phyloP scores from a whole-genome alignment of 768 basidiomycete species.

The Tulasnella sp. region DNA sequence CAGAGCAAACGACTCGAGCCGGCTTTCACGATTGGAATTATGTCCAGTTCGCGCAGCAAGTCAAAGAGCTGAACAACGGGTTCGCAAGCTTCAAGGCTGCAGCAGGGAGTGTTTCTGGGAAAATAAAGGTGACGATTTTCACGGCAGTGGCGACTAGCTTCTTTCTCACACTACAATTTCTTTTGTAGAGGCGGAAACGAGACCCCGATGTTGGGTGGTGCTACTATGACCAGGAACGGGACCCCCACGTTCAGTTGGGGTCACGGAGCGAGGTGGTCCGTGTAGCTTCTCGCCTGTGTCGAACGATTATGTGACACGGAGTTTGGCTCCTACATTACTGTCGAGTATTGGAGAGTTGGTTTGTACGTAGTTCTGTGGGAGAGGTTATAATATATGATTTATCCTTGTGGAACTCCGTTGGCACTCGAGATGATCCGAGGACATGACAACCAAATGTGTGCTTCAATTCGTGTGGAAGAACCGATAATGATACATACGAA shows the following conservation, averaged over 20 bases:
- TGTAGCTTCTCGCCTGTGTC: background rate
- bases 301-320: background rate
- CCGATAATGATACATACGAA: too few relatives aligned
- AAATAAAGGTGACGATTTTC: background rate
- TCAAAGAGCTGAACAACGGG: background rate
- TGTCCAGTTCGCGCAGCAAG: background rate
- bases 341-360: too few relatives aligned
- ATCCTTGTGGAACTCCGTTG: too few relatives aligned
- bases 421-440: too few relatives aligned
- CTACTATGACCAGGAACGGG: background rate
- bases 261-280: too few relatives aligned
- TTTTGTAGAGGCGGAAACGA: background rate
- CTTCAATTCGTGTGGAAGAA: too few relatives aligned
- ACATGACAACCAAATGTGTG: too few relatives aligned
- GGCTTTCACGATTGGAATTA: too few relatives aligned
- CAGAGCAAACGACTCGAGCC: too few relatives aligned
- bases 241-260: too few relatives aligned
- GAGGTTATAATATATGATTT: too few relatives aligned
- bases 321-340: background rate
- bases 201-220: background rate
- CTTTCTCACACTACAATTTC: background rate
- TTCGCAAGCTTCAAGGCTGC: background rate
- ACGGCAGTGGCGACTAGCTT: background rate
- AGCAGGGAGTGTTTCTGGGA: background rate
- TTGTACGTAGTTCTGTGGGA: too few relatives aligned